phyloP scores from a whole-genome alignment of 345 rosid genomes.

The Trapa incisa region DNA sequence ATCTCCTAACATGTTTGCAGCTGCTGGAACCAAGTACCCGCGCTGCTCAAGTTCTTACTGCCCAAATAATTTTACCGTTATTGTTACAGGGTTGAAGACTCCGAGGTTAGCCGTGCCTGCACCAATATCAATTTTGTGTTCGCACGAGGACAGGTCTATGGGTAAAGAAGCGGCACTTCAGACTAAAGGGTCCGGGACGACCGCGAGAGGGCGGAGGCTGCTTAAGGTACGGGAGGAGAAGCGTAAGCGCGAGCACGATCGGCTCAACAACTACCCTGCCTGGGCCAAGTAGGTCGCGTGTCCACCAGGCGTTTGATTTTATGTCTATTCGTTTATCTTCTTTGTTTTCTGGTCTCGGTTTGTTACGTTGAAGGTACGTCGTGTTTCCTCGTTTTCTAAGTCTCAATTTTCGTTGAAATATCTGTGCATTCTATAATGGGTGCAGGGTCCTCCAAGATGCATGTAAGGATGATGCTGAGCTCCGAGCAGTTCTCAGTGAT shows the following conservation, averaged over 20 bases:
- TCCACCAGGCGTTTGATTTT: conserved; percentile 5
- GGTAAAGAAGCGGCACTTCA: background rate
- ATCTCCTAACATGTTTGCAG: background rate
- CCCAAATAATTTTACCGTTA: background rate
- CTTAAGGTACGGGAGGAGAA: conserved; percentile 74
- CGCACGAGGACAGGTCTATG: background rate
- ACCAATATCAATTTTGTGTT: background rate
- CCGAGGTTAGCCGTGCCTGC: background rate
- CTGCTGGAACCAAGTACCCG: background rate
- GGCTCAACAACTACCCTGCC: conserved; percentile 61
- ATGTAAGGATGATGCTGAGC: conserved; percentile 72
- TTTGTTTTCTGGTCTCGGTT: background rate
- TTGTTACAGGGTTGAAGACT: background rate
- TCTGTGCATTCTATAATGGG: background rate
- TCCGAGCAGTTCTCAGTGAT: conserved; percentile 75
- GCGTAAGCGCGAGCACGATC: conserved; percentile 69
- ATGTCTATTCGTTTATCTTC: conserved; percentile 17
- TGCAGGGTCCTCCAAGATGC: conserved; percentile 63
- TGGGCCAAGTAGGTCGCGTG: conserved; percentile 55
- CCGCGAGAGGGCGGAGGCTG: conserved; percentile 81
- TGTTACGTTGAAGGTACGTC: background rate
- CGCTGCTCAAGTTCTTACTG: background rate
- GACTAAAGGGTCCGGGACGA: conserved; percentile 54
- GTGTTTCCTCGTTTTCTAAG: background rate
- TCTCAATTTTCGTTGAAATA: background rate